phyloP scores from a whole-genome alignment of 106 monocot genomes.

The Chionographis japonica region DNA sequence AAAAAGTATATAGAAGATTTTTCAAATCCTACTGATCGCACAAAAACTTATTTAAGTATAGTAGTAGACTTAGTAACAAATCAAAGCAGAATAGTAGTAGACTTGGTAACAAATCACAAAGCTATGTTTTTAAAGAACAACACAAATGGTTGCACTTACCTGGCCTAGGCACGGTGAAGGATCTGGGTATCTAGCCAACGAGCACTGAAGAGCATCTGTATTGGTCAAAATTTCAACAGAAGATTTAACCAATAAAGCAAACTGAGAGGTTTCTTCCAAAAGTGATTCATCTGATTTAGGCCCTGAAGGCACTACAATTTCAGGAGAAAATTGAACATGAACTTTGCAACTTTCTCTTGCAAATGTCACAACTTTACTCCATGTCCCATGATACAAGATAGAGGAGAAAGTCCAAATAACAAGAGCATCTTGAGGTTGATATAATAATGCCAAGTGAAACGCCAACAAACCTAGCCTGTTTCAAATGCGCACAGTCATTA shows the following conservation, averaged over 20 bases:
- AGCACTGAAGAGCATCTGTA: constrained; percentile 33
- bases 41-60: too few relatives aligned
- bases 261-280: constrained; percentile 28
- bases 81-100: too few relatives aligned
- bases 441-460: constrained; percentile 75
- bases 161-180: constrained; percentile 22
- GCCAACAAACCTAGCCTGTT: constrained; percentile 76
- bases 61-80: too few relatives aligned
- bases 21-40: too few relatives aligned
- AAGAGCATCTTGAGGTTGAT: constrained; percentile 65
- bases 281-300: constrained; percentile 45
- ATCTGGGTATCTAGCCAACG: constrained; percentile 28
- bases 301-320: constrained; percentile 35
- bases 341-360: constrained; percentile 31
- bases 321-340: constrained; percentile 50
- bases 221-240: constrained; percentile 38
- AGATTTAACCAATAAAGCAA: constrained; percentile 53
- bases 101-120: too few relatives aligned
- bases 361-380: constrained; percentile 33
- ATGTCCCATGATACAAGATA: constrained; percentile 55
- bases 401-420: constrained; percentile 67
- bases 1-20: too few relatives aligned
- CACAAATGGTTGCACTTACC: constrained; percentile 31
- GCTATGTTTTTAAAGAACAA: too few relatives aligned
- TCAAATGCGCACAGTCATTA: neutral